Base-by-base conservation (phyloP, 495 filamentous ascomycete genomes). In the Xylaria grammica region DNA sequence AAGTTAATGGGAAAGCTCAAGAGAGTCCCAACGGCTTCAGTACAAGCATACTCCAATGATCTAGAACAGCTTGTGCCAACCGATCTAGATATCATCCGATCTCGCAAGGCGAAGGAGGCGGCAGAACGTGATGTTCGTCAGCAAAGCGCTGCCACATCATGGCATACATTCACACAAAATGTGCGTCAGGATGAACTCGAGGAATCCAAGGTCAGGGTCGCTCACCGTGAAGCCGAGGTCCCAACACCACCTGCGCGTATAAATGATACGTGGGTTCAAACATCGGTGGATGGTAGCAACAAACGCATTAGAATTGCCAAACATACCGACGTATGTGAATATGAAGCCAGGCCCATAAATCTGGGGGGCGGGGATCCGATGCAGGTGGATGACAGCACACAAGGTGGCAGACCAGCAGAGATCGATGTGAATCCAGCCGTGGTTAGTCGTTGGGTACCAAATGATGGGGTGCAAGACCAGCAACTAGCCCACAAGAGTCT, bases 41-140 rank as follows among this genome's bases (percentile, higher is more conserved):
- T 97, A 13, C 88, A 81, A 68, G 69, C 79, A 3, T 98, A 97
- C 69, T 72, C 71, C 3, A 72, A 84, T 34, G 91, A 93, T 19
- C 84, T 89, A 3, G 86, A 96, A 79, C 92, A 97, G 72, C 85
- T 97, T 68, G 91, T 96, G 2, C 82, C 87, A 59, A 99, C 95
- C 0, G 95, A 98, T 75, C 63, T 93, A 60, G 89, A 94, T 55
- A 68, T 76, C 22, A 72, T 75, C 58, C 73, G 53, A 68, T 59
- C 56, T 29, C 69, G 69, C 56, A 74, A 71, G 38, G 61, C 65
- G 22, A 68, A 69, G 20, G 65, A 71, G 54, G 63, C 40, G 17
- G 62, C 55, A 48, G 67, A 68, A n/a, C 67, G 54, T 3, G 48
- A 36, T 26, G 45, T 55, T n/a, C 62, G 63, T 30, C 63, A 51